Conservation (phyloP, 176 grass and related monocot genomes). For the Oryza coarctata region DNA sequence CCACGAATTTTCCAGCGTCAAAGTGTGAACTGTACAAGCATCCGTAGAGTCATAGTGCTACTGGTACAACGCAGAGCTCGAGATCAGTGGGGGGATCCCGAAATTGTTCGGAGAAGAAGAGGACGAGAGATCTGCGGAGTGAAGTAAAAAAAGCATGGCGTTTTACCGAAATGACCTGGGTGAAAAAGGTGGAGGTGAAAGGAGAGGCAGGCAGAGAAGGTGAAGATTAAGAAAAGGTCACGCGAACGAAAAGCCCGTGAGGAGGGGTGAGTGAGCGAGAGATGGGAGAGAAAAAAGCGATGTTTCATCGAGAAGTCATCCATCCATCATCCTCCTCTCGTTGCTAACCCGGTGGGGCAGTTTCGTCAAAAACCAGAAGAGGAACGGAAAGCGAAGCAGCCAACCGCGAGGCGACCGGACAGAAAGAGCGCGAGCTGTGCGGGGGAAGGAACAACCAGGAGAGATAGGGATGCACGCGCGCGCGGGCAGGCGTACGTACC, state of each 20-base stretch:
- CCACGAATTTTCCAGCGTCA: not conserved
- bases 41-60: not conserved
- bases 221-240: conserved; percentile 11
- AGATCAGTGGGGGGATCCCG: not conserved
- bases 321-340: conserved; percentile 27
- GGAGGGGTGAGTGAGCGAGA: not conserved
- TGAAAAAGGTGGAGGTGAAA: too few species aligned
- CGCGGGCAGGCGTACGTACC: not conserved
- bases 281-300: conserved; percentile 27
- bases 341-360: conserved; percentile 42
- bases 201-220: not conserved
- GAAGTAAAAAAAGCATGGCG: not conserved
- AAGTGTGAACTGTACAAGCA: not conserved
- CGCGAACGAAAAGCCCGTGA: conserved; percentile 27
- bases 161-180: not conserved
- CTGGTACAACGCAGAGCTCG: not conserved
- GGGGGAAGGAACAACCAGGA: not conserved
- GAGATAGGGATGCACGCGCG: not conserved
- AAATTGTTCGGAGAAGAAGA: not conserved
- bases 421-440: not conserved
- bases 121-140: not conserved
- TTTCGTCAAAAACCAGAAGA: conserved; percentile 15
- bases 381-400: not conserved
- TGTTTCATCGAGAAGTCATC: conserved; percentile 43
- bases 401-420: not conserved